Conservation (phyloP, 345 rosid genomes). For the Abelmoschus esculentus region DNA sequence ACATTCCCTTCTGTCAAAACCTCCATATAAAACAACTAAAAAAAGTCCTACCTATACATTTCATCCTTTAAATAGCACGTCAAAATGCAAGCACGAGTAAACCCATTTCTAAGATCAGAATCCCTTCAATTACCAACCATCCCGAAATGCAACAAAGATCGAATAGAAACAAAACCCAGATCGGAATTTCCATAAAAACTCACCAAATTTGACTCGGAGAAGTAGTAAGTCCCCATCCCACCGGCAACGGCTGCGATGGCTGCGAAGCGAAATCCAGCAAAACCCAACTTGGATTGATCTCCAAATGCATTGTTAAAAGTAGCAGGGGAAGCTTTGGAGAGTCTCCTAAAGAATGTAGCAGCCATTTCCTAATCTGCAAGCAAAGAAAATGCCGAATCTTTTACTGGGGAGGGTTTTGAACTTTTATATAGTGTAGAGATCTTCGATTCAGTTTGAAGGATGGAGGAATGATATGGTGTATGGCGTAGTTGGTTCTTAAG, state of each 20-base stretch:
- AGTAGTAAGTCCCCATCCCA: conserved; percentile 59
- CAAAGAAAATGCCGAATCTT: not conserved
- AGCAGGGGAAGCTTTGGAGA: conserved; percentile 40
- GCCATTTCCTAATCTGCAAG: conserved; percentile 38
- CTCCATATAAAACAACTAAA: not conserved
- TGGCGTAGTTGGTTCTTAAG: not conserved
- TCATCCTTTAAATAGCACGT: not conserved
- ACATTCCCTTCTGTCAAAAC: not conserved
- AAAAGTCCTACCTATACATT: not conserved
- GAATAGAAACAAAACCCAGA: conserved; percentile 10
- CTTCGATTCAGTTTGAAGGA: not conserved
- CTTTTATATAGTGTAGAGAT: not conserved
- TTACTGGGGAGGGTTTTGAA: not conserved
- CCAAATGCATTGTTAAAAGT: conserved; percentile 32
- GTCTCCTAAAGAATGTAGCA: conserved; percentile 47
- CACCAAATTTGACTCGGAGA: conserved; percentile 58
- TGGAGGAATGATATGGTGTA: not conserved
- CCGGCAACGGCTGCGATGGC: conserved; percentile 78
- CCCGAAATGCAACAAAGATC: not conserved
- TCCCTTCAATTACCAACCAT: not conserved
- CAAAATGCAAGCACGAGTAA: not conserved
- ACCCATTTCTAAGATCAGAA: not conserved
- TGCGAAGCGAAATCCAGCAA: conserved; percentile 40
- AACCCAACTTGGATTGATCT: conserved; percentile 34
- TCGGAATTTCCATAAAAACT: not conserved